Evolutionary conservation across 2,329 filamentous ascomycete species (phyloP).

Genomic region (Penicillium vulpinum): DNA sequence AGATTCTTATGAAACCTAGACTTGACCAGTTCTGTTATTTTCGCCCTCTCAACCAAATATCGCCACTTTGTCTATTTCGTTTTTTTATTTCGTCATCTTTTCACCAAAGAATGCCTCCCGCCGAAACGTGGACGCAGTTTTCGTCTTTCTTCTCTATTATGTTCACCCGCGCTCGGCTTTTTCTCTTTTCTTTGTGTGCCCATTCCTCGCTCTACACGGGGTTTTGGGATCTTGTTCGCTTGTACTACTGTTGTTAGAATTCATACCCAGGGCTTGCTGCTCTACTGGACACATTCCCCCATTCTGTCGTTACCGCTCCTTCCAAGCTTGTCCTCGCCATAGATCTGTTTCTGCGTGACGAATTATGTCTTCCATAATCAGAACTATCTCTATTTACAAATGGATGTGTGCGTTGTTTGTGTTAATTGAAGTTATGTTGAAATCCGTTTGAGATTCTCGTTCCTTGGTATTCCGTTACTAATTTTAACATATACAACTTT

Average conservation of each 20-base stretch:
- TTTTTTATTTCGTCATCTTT: not conserved
- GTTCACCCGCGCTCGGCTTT: not conserved
- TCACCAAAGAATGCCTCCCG: slow-evolving; percentile 1
- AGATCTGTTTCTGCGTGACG: slow-evolving; percentile 9
- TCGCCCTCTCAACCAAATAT: not conserved
- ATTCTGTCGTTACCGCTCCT: slow-evolving; percentile 7
- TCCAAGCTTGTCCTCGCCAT: too few relatives aligned
- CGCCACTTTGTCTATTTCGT: not conserved
- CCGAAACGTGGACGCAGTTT: not conserved
- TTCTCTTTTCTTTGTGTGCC: not conserved
- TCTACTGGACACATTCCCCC: not conserved
- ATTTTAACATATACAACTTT: not conserved
- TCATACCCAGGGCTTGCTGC: slow-evolving; percentile 11
- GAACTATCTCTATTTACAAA: slow-evolving; percentile 5
- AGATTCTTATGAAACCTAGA: slow-evolving; percentile 12
- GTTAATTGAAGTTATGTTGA: slow-evolving; percentile 1
- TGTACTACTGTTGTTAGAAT: slow-evolving; percentile 17
- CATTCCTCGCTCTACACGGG: not conserved
- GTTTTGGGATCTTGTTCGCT: not conserved
- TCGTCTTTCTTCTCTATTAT: not conserved
- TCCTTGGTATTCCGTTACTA: not conserved
- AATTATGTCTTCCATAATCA: slow-evolving; percentile 11
- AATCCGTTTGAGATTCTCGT: not conserved
- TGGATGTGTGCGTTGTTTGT: not conserved
- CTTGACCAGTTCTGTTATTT: slow-evolving; percentile 2